Conservation (phyloP, 1,139 yeast genomes). For the Diutina catenulata region DNA sequence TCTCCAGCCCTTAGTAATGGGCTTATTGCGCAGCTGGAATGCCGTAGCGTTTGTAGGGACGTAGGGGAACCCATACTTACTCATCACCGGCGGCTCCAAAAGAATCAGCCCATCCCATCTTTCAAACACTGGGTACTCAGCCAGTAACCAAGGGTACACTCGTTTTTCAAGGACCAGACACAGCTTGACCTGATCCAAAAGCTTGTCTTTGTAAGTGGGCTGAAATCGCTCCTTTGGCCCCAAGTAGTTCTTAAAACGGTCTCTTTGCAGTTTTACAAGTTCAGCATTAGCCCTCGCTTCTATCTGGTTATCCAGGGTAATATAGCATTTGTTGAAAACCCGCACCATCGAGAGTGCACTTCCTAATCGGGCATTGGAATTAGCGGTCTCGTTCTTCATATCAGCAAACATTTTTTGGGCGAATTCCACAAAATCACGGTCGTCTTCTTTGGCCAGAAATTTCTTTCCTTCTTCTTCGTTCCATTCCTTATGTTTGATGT, state of each 20-base stretch:
- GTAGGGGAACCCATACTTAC: neutral
- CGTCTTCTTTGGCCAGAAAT: neutral
- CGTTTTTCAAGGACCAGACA: neutral
- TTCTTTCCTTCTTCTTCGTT: neutral
- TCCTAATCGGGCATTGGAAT: neutral
- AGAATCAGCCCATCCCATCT: neutral
- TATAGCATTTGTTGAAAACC: neutral
- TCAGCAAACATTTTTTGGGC: neutral
- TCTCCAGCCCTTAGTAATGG: neutral
- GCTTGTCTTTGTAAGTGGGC: neutral
- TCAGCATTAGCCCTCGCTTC: neutral
- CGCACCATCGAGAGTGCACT: neutral
- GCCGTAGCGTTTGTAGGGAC: neutral
- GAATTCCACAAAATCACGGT: neutral
- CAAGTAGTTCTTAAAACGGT: no score
- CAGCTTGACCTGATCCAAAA: neutral
- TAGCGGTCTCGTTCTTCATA: neutral
- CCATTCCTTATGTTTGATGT: neutral
- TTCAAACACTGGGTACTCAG: neutral
- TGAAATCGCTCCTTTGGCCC: neutral
- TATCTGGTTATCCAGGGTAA: neutral
- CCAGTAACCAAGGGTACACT: conserved; percentile 3
- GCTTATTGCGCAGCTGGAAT: neutral
- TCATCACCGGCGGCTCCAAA: neutral
- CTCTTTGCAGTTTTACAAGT: neutral